These are phyloP conservation scores for Dipsacomyces acuminosporus DNA, from an alignment of 371 early-diverging fungal species.

Conservation along the genomic window DNA sequence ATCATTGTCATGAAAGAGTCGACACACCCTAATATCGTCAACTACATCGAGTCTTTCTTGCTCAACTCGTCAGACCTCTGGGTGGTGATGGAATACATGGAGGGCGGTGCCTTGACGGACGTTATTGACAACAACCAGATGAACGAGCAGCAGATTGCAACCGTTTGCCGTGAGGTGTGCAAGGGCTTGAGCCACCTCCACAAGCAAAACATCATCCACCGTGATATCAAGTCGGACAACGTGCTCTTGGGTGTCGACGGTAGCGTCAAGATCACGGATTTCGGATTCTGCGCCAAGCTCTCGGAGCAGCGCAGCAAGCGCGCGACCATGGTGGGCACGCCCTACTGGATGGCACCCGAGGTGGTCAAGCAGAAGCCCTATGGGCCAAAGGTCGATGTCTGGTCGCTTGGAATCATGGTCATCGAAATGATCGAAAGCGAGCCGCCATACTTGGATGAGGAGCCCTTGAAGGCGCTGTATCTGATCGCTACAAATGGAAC, in stretches of 20 bases:
- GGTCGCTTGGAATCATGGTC: slow-evolving; percentile 93
- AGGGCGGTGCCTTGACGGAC: slow-evolving; percentile 95
- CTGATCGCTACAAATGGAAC: slow-evolving; percentile 97
- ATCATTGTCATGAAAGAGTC: slow-evolving; percentile 93
- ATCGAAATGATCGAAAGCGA: slow-evolving; percentile 98
- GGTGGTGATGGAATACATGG: slow-evolving; percentile 99
- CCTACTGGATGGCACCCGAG: slow-evolving; percentile 93
- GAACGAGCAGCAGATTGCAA: slow-evolving; percentile 87
- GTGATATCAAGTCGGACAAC: slow-evolving; percentile 98
- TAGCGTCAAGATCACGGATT: slow-evolving; percentile 92
- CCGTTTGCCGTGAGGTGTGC: slow-evolving; percentile 82
- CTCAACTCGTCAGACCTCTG: slow-evolving; percentile 79
- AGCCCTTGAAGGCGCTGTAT: slow-evolving; percentile 90
- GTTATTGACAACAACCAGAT: slow-evolving; percentile 91
- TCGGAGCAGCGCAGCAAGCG: slow-evolving; percentile 81
- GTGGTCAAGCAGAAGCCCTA: slow-evolving; percentile 89
- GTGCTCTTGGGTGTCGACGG: slow-evolving; percentile 80
- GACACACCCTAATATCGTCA: slow-evolving; percentile 92
- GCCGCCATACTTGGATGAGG: slow-evolving; percentile 96
- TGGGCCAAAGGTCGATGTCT: slow-evolving; percentile 85
- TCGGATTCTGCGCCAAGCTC: slow-evolving; percentile 94
- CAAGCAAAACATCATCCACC: slow-evolving; percentile 84
- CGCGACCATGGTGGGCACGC: slow-evolving; percentile 96
- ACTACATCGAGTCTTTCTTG: slow-evolving; percentile 86
- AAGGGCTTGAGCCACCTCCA: slow-evolving; percentile 92